Base-by-base conservation (phyloP, 2,329 filamentous ascomycete genomes). In the Stachybotrys chartarum region DNA sequence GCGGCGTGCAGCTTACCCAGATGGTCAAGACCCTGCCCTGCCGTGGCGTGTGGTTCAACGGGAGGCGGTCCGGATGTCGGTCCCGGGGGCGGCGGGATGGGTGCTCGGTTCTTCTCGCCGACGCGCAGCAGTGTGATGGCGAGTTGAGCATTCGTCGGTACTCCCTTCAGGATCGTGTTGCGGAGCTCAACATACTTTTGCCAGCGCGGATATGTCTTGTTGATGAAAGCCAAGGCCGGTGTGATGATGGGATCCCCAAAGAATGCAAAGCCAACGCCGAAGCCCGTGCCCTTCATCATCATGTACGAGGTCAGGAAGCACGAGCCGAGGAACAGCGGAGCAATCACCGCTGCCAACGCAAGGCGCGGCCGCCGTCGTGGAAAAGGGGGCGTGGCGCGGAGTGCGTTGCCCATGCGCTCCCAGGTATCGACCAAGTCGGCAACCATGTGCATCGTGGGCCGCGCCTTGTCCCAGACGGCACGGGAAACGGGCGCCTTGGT, bases 131-230 rank as follows among this genome's bases (percentile, higher is more conserved):
- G 78, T 0, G 90, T 95, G 31, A 95, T 75, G 0, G 90, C 85
- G 17, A 95, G 81, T 65, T 96, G 91, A 4, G 90, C 89, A 66
- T 95, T 94, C 1, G 90, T 96, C 1, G 91, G 91, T 0, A 94
- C 85, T 3, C 90, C 89, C 65, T 88, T 90, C 52, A 96, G 81
- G 1, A 94, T 68, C 0, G 87, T 90, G 61, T 91, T 91, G 57
- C 87, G 80, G 11, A 91, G 72, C 63, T 91, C 85, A 16, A 93
- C 75, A 7, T 90, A 75, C 61, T 87, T 88, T 63, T 89, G 79
- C 90, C 90, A 94, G 61, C 85, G 75, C 1, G 89, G 89, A 61
- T 85, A 80, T 7, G 76, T 77, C 14, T 71, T 73, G 68, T 89
- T 86, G 31, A 90, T 70, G 61, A 82, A 81, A 12, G 70, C 69